These are phyloP conservation scores for Gilbertella persicaria DNA, from an alignment of 371 early-diverging fungal species.

Conservation along the genomic window DNA sequence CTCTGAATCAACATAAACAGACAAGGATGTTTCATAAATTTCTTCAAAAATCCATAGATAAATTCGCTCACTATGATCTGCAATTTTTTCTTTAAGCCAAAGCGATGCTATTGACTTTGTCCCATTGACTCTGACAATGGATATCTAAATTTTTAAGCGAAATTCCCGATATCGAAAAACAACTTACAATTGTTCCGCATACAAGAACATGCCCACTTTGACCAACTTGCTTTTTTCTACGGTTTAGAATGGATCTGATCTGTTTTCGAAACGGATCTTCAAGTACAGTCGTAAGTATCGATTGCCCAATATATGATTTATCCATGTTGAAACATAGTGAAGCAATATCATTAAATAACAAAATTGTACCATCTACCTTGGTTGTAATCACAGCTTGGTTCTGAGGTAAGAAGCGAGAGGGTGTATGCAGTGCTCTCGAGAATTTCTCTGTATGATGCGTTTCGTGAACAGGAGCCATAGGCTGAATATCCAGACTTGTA, in stretches of 20 bases:
- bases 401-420: slow-evolving; percentile 54
- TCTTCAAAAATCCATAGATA: slow-evolving; percentile 68
- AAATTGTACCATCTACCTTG: slow-evolving; percentile 36
- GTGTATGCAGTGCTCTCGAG: slow-evolving; percentile 40
- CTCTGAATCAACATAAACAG: slow-evolving; percentile 28
- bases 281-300: slow-evolving; percentile 10
- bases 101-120: slow-evolving; percentile 55
- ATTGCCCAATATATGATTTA: slow-evolving; percentile 32
- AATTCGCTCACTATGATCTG: slow-evolving; percentile 35
- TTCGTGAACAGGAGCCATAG: not conserved
- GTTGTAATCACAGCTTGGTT: slow-evolving; percentile 62
- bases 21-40: slow-evolving; percentile 52
- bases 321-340: slow-evolving; percentile 45
- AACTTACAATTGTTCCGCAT: slow-evolving; percentile 58
- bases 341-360: slow-evolving; percentile 59
- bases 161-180: not conserved
- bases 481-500: not conserved
- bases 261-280: slow-evolving; percentile 18
- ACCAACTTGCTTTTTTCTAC: slow-evolving; percentile 2
- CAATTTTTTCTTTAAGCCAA: slow-evolving; percentile 57
- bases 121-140: slow-evolving; percentile 48
- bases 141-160: slow-evolving; percentile 28
- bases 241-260: slow-evolving; percentile 4
- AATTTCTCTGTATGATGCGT: slow-evolving; percentile 7
- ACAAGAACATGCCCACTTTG: slow-evolving; percentile 40